These are phyloP conservation scores for Curvularia sp. DNA, from an alignment of 2,329 filamentous ascomycete species.

Conservation along the genomic window DNA sequence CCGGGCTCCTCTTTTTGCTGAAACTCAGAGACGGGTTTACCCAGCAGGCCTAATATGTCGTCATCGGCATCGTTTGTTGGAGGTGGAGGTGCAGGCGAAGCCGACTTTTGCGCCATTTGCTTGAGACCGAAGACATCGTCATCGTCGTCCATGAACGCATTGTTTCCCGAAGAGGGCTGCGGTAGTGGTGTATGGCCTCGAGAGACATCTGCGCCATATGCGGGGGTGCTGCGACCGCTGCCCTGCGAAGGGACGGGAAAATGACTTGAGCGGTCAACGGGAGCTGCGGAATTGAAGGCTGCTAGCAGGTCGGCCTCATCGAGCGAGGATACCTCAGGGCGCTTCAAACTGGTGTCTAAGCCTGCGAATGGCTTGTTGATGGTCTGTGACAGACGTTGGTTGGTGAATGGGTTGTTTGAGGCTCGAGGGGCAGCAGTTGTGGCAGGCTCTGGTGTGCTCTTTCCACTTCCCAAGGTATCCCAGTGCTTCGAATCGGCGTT, in stretches of 20 bases:
- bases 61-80: conserved; percentile 56
- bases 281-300: conserved; percentile 66
- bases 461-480: conserved; percentile 71
- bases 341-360: conserved; percentile 42
- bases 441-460: conserved; percentile 56
- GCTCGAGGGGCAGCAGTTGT: conserved; percentile 34
- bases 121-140: conserved; percentile 89
- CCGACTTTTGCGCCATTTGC: conserved; percentile 61
- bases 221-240: conserved; percentile 55
- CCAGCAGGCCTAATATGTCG: conserved; percentile 68
- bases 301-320: conserved; percentile 67
- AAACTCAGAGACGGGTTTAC: conserved; percentile 65
- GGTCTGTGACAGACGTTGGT: conserved; percentile 41
- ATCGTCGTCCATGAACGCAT: conserved; percentile 64
- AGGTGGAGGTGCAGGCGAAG: conserved; percentile 32
- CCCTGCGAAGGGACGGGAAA: conserved; percentile 58
- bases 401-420: conserved; percentile 32
- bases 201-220: conserved; percentile 35
- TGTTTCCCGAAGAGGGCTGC: conserved; percentile 24
- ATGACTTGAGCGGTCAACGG: conserved; percentile 66
- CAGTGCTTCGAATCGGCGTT: conserved; percentile 71
- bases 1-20: conserved; percentile 39
- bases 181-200: conserved; percentile 40
- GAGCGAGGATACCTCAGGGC: conserved; percentile 34
- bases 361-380: conserved; percentile 52